phyloP scores from a whole-genome alignment of 2,329 filamentous ascomycete species.

The Colletotrichum sp. region DNA sequence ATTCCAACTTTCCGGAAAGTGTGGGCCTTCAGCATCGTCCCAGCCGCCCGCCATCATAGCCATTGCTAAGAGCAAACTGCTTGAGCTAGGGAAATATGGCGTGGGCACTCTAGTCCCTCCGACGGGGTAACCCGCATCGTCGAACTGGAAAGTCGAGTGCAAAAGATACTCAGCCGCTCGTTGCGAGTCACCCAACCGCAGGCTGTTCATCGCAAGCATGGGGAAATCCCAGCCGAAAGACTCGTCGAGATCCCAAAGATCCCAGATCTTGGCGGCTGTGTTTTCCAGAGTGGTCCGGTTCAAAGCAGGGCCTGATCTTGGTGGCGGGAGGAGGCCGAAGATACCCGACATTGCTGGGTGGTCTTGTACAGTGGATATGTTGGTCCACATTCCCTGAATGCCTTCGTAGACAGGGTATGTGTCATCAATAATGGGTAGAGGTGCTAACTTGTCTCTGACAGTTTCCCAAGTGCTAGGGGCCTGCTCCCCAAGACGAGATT shows the following conservation, averaged over 20 bases:
- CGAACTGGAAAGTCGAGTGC: slow-evolving; percentile 56
- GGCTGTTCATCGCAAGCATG: slow-evolving; percentile 49
- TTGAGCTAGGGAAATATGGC: slow-evolving; percentile 60
- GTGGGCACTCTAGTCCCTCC: slow-evolving; percentile 59
- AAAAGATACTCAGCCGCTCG: slow-evolving; percentile 49
- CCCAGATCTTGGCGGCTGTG: slow-evolving; percentile 42
- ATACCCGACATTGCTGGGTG: slow-evolving; percentile 48
- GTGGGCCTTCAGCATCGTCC: slow-evolving; percentile 51
- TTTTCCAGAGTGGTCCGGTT: slow-evolving; percentile 38
- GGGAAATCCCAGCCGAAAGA: slow-evolving; percentile 51
- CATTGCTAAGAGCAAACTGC: slow-evolving; percentile 54
- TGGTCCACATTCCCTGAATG: slow-evolving; percentile 45
- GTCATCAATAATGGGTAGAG: slow-evolving; percentile 52
- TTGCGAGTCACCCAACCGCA: slow-evolving; percentile 42
- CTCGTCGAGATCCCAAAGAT: slow-evolving; percentile 42
- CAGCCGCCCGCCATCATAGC: slow-evolving; percentile 64
- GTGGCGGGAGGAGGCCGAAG: slow-evolving; percentile 47
- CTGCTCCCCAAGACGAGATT: slow-evolving; percentile 46
- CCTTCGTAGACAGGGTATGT: slow-evolving; percentile 61
- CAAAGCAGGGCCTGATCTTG: slow-evolving; percentile 35
- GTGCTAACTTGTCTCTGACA: slow-evolving; percentile 57
- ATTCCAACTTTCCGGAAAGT: slow-evolving; percentile 54
- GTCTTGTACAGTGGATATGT: slow-evolving; percentile 42
- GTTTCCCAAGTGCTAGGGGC: slow-evolving; percentile 50
- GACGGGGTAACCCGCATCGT: slow-evolving; percentile 60